These are phyloP conservation scores for Microthyrium microscopicum DNA, from an alignment of 2,329 filamentous ascomycete species.

Conservation along the genomic window DNA sequence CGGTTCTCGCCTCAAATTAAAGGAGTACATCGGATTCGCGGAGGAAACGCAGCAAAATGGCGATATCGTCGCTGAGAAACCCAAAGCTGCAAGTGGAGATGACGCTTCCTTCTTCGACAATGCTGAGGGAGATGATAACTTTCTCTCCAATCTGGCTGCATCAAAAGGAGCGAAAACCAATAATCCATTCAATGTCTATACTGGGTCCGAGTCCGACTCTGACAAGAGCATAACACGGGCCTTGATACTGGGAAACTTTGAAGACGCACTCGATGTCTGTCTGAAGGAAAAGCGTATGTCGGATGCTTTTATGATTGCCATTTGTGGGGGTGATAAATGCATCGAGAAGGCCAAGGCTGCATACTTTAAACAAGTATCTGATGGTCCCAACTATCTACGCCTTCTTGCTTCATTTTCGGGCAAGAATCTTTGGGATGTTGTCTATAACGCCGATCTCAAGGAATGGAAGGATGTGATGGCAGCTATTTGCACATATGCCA, in stretches of 20 bases:
- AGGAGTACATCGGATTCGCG: slow-evolving; percentile 79
- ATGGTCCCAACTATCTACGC: slow-evolving; percentile 79
- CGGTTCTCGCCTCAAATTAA: slow-evolving; percentile 65
- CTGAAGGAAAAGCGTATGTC: slow-evolving; percentile 79
- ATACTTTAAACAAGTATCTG: slow-evolving; percentile 70
- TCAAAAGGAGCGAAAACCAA: slow-evolving; percentile 87
- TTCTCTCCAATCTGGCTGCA: slow-evolving; percentile 67
- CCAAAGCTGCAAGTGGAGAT: slow-evolving; percentile 21
- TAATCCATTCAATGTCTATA: slow-evolving; percentile 82
- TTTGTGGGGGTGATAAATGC: slow-evolving; percentile 84
- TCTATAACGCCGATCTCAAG: slow-evolving; percentile 81
- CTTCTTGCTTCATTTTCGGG: slow-evolving; percentile 80
- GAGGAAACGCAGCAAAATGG: slow-evolving; percentile 29
- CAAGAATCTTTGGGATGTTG: slow-evolving; percentile 96
- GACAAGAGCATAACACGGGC: slow-evolving; percentile 80
- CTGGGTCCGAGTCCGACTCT: slow-evolving; percentile 63
- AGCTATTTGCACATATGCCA: slow-evolving; percentile 85
- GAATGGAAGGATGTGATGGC: slow-evolving; percentile 98
- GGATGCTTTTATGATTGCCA: slow-evolving; percentile 95
- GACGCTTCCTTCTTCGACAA: slow-evolving; percentile 53
- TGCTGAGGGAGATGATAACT: slow-evolving; percentile 53
- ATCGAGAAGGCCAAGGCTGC: slow-evolving; percentile 86
- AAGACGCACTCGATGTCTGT: slow-evolving; percentile 76
- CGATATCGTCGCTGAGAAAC: slow-evolving; percentile 20
- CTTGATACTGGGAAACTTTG: slow-evolving; percentile 78